These are phyloP conservation scores for Candida insectalens DNA, from an alignment of 805 yeast genomes.

Conservation along the genomic window DNA sequence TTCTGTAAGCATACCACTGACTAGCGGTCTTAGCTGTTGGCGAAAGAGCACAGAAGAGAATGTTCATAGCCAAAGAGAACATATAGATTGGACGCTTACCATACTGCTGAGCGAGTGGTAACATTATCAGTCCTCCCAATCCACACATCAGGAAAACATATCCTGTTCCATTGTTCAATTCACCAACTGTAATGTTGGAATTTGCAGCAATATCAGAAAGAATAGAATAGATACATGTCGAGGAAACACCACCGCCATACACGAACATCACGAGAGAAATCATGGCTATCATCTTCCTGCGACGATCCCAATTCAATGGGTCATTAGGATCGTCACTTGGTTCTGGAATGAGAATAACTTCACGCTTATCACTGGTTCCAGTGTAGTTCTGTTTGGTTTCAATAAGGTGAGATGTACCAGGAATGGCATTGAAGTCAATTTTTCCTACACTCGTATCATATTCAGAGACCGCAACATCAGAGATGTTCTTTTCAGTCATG, in stretches of 20 bases:
- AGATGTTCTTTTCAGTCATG: no score
- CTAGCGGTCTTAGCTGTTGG: constrained; percentile 23
- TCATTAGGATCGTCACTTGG: constrained; percentile 31
- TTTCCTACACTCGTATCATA: no score
- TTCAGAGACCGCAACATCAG: no score
- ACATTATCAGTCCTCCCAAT: constrained; percentile 26
- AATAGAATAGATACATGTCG: constrained; percentile 12
- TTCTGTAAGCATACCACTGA: constrained; percentile 21
- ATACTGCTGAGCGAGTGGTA: constrained; percentile 28
- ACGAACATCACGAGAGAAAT: constrained; percentile 32
- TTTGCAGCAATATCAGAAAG: constrained; percentile 19
- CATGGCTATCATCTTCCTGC: constrained; percentile 37
- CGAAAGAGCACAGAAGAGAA: constrained; percentile 23
- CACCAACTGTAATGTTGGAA: constrained; percentile 18
- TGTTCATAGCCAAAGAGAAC: constrained; percentile 10
- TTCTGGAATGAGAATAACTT: constrained; percentile 26
- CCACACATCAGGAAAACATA: constrained; percentile 31
- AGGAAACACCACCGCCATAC: constrained; percentile 18
- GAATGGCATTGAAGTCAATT: constrained; percentile 14
- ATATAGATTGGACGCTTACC: constrained; percentile 29
- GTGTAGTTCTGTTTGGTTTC: constrained; percentile 26
- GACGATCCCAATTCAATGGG: constrained; percentile 24
- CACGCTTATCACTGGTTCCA: constrained; percentile 17
- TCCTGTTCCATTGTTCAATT: constrained; percentile 30
- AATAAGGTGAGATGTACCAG: constrained; percentile 44